Evolutionary conservation across 257 asterid genomes (phyloP), one percentile per base, ranked within the genome.

Genomic region (Penstemon newberryi): DNA sequence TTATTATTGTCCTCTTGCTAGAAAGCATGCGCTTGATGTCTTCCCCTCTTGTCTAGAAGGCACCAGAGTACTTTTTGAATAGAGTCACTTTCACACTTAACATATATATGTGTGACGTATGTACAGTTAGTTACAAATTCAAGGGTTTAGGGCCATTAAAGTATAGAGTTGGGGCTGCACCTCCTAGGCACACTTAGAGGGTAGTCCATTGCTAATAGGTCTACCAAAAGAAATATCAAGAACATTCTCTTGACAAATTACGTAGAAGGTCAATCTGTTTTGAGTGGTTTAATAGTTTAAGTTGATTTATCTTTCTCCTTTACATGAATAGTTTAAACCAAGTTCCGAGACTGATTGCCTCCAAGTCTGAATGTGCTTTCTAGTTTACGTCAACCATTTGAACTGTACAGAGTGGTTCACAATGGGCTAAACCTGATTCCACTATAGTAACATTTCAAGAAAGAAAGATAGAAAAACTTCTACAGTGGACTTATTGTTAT

Each of bases 381-480:
- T 8, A 42, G 4, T 19, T 41, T 60, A 7, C 13, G 7, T 64
- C 46, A 46, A 6, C 71, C 54, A 18, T 40, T 4, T 56, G 13
- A 42, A 25, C n/a, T 56, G 41, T 25, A 25, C 7, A 40, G 6
- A 43, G 25, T 37, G 56, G 37, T 46, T 37, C 13, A 12, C 52
- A 66, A 54, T 55, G 25, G 63, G 54, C 41, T 57, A 47, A 58
- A 1, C 65, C 63, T 40, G 12, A 44, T 58, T 57, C 18, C 55
- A 11, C 18, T 37, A 4, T 11, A 50, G 63, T 10, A 37, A 39
- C 64, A 39, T 40, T 5, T 18, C n/a, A 40, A 47, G 47, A 50
- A 50, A 50, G 36, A 6, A 13, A 60, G 50, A 60, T 39, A 40
- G 12, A 10, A 44, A 38, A 45, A 25, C 33, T 25, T 25, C 33